Conservation (phyloP, 2,329 filamentous ascomycete species). For the Penicillium sp. region DNA sequence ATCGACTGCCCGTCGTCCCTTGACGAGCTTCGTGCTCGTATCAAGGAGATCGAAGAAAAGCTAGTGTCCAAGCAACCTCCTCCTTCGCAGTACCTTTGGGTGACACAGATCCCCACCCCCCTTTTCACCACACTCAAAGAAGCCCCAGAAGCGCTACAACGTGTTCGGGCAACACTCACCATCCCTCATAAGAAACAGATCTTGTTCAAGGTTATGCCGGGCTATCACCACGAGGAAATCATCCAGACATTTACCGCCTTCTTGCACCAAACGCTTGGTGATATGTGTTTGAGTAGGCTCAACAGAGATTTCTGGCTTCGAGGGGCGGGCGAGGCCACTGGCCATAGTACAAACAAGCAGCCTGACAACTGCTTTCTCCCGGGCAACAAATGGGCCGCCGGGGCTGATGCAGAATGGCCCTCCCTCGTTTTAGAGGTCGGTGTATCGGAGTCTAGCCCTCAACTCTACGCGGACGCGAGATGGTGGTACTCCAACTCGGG, state of each 20-base stretch:
- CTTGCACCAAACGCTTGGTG: neutral
- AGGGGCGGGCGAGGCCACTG: neutral
- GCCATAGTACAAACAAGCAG: neutral
- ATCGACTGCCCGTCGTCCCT: neutral
- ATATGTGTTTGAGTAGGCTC: neutral
- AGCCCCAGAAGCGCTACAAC: neutral
- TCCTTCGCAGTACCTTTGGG: neutral
- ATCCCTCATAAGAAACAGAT: neutral
- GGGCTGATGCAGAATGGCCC: neutral
- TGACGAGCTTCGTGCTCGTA: neutral
- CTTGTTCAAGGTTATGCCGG: neutral
- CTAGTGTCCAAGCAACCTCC: neutral
- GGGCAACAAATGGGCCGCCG: neutral
- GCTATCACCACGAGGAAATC: neutral
- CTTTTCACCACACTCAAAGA: neutral
- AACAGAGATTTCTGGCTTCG: neutral
- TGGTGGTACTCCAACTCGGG: conserved; percentile 1
- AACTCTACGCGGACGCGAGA: neutral
- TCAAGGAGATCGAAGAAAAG: neutral
- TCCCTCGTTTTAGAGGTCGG: conserved; percentile 1
- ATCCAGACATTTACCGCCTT: neutral
- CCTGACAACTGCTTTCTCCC: neutral
- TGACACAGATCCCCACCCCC: neutral
- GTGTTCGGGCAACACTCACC: neutral
- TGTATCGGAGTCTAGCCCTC: neutral